Evolutionary conservation across 371 early-diverging fungal genomes (phyloP).

Genomic region (Circinella minor): DNA sequence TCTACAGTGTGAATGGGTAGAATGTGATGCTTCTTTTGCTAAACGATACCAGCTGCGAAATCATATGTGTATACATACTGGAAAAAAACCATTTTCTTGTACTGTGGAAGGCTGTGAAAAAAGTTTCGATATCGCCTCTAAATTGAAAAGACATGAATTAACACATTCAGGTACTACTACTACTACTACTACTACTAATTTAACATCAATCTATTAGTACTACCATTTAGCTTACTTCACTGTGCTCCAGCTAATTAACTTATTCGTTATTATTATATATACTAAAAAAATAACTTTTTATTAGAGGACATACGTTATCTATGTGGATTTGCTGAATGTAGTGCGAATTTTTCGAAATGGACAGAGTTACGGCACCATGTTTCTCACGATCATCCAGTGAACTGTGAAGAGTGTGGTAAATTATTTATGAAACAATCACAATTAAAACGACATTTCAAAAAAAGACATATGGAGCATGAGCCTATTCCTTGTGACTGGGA

Average conservation of each 20-base stretch:
- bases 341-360: constrained; percentile 58
- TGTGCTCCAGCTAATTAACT: too few species aligned
- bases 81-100: constrained; percentile 36
- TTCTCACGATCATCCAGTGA: constrained; percentile 47
- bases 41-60: constrained; percentile 59
- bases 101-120: constrained; percentile 33
- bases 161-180: constrained; percentile 30
- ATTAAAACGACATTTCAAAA: constrained; percentile 48
- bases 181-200: neutral
- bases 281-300: neutral
- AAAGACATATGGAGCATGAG: constrained; percentile 36
- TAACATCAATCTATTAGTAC: too few species aligned
- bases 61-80: constrained; percentile 57
- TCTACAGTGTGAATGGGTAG: constrained; percentile 36
- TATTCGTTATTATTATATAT: neutral
- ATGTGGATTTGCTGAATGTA: constrained; percentile 58
- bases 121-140: constrained; percentile 43
- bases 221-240: too few species aligned
- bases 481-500: constrained; percentile 43
- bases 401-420: constrained; percentile 60
- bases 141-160: constrained; percentile 49
- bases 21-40: constrained; percentile 54
- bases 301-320: constrained; percentile 55
- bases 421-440: constrained; percentile 36
- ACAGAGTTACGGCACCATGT: constrained; percentile 64